Percentiles rank a stretch among this genome's conserved stretches.
These are phyloP conservation scores for Rhizopus delemar DNA, from an alignment of 371 early-diverging fungal genomes.

Conservation along the genomic window DNA sequence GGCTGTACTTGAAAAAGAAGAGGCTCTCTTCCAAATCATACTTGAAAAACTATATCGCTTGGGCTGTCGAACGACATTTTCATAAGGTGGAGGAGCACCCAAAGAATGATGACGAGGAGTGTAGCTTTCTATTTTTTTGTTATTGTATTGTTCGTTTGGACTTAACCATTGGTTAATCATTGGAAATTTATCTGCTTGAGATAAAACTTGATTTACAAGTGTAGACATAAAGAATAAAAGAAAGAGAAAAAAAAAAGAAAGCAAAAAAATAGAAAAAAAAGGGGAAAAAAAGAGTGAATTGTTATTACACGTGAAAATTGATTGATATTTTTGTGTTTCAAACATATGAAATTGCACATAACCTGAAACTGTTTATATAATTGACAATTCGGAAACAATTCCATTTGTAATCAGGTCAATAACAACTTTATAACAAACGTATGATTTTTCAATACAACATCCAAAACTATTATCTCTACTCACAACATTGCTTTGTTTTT, in stretches of 20 bases:
- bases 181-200: slow-evolving; percentile 23
- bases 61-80: slow-evolving; percentile 21
- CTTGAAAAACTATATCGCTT: slow-evolving; percentile 17
- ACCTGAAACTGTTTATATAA: too few species aligned
- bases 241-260: slow-evolving; percentile 5
- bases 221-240: slow-evolving; percentile 18
- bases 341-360: too few species aligned
- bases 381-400: too few species aligned
- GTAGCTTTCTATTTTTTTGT: slow-evolving; percentile 4
- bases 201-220: slow-evolving; percentile 18
- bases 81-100: slow-evolving; percentile 35
- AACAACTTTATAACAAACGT: too few species aligned
- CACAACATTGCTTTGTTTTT: too few species aligned
- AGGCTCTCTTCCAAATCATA: slow-evolving; percentile 24
- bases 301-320: too few species aligned
- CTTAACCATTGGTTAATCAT: slow-evolving; percentile 21
- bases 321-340: too few species aligned
- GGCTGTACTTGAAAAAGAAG: slow-evolving; percentile 25
- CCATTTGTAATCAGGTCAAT: too few species aligned
- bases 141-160: slow-evolving; percentile 5
- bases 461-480: too few species aligned
- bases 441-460: too few species aligned
- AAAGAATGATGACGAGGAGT: slow-evolving; percentile 27
- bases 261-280: slow-evolving; percentile 2
- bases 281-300: neutral